Conservation (phyloP, 2,329 filamentous ascomycete species). For the Ambrosiella beaveri region DNA sequence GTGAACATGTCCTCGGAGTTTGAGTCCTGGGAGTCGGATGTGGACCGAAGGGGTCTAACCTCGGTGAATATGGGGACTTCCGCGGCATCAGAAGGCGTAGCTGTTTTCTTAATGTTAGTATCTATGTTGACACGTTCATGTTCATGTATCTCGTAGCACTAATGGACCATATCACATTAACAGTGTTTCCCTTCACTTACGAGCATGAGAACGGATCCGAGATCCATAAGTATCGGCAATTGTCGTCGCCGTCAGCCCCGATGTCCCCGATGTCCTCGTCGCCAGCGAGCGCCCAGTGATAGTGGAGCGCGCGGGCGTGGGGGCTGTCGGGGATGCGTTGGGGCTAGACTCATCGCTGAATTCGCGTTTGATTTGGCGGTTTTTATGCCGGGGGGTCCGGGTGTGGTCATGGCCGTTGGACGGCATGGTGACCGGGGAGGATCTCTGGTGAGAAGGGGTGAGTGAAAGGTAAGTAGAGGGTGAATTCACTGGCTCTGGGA, state of each 20-base stretch:
- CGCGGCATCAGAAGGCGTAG: slow-evolving; percentile 22
- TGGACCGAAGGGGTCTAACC: not conserved
- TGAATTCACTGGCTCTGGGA: not conserved
- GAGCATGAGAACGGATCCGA: slow-evolving; percentile 2
- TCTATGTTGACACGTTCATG: too few species aligned
- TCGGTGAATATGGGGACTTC: slow-evolving; percentile 12
- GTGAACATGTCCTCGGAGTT: slow-evolving; percentile 22
- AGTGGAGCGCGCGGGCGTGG: not conserved
- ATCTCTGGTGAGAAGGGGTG: not conserved
- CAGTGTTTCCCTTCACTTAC: not conserved
- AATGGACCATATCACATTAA: too few species aligned
- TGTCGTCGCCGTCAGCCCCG: not conserved
- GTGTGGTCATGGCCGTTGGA: not conserved
- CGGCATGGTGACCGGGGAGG: not conserved
- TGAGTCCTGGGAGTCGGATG: not conserved
- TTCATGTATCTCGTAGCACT: too few species aligned
- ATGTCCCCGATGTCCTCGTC: not conserved
- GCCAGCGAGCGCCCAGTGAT: slow-evolving; percentile 1
- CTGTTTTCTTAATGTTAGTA: slow-evolving; percentile 15
- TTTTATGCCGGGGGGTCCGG: not conserved
- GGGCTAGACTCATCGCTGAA: not conserved
- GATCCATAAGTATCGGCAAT: slow-evolving; percentile 4
- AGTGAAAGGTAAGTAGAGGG: not conserved
- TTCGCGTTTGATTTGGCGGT: not conserved
- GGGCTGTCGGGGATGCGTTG: not conserved